Evolutionary conservation across 306 rosid genomes (phyloP), one percentile per base, ranked within the genome.

Genomic region (Chamaecrista fasciculata): DNA sequence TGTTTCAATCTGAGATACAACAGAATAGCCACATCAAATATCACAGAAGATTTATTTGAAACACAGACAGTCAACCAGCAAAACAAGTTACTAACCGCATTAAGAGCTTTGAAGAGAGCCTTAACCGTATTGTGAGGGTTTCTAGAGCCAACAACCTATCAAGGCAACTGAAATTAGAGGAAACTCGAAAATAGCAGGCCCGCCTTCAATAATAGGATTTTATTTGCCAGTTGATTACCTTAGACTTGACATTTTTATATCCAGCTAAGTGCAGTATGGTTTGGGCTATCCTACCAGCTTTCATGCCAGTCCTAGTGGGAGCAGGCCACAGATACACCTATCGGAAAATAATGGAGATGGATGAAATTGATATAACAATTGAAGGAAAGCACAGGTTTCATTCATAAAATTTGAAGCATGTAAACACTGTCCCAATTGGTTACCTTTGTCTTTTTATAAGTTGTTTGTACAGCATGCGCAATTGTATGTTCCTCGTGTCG

Each of bases 251-350:
- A 79, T 93, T 93, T 76, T 93, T 90, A 70, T 86, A 93, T 66
- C 98, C 98, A 34, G 96, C 97, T 76, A 88, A 82, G 72, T 82
- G 75, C 73, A 93, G 78, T 62, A 93, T 86, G 71, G 87, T 82
- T 86, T 93, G 87, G 26, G 88, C 93, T 46, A 83, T 86, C 83
- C 86, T 83, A 34, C 98, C 98, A 0, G 97, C 98, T 81, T 83
- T 82, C 91, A 93, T 81, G 21, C 97, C 98, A 3, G 91, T 88
- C 52, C 78, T 64, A 50, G 97, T 90, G 24, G 90, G 67, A 57
- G 98, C 98, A 63, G 97, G 98, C 98, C 98, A 90, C 36, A 93
- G 96, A 88, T 93, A 90, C 56, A 93, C 87, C 98, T 93, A 43
- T 33, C 68, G 62, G 37, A 46, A 58, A 58, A 65, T 64, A 34